A percentile compares a stretch with the other conserved stretches of the same genome.
phyloP scores from a whole-genome alignment of 169 alveolate genomes.

The Cryptosporidium baileyi region DNA sequence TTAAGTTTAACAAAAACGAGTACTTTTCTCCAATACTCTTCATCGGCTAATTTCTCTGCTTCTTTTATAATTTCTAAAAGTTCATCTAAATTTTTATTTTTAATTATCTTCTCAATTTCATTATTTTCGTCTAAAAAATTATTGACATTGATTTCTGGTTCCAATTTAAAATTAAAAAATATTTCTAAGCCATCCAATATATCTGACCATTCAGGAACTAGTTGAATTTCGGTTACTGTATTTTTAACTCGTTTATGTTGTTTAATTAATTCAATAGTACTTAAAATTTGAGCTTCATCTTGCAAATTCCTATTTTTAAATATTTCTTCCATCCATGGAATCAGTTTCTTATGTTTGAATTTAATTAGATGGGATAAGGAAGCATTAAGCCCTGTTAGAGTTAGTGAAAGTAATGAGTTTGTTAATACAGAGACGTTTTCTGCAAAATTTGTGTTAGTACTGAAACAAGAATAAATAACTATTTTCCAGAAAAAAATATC shows the following conservation, averaged over 20 bases:
- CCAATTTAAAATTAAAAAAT: background rate
- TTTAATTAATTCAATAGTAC: background rate
- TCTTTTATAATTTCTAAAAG: background rate
- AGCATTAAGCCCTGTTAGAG: constrained; percentile 1
- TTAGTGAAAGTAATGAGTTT: constrained; percentile 16
- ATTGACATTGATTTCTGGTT: background rate
- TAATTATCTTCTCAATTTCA: constrained; percentile 16
- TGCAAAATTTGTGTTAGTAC: background rate
- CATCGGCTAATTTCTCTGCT: background rate
- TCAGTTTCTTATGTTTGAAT: background rate
- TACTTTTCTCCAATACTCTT: constrained; percentile 63
- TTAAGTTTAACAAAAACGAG: background rate
- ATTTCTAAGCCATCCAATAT: constrained; percentile 18
- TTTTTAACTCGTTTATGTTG: background rate
- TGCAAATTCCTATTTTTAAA: background rate
- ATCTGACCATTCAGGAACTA: constrained; percentile 43
- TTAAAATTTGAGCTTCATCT: background rate
- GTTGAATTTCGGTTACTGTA: background rate
- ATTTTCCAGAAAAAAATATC: constrained; percentile 50
- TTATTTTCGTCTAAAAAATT: background rate
- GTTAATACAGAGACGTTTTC: background rate
- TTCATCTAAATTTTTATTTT: constrained; percentile 11
- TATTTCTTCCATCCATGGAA: background rate
- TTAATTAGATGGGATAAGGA: background rate
- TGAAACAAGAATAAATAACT: background rate